These are phyloP conservation scores for Ganoderma lingzhi DNA, from an alignment of 1,284 basidiomycete species.

Conservation along the genomic window DNA sequence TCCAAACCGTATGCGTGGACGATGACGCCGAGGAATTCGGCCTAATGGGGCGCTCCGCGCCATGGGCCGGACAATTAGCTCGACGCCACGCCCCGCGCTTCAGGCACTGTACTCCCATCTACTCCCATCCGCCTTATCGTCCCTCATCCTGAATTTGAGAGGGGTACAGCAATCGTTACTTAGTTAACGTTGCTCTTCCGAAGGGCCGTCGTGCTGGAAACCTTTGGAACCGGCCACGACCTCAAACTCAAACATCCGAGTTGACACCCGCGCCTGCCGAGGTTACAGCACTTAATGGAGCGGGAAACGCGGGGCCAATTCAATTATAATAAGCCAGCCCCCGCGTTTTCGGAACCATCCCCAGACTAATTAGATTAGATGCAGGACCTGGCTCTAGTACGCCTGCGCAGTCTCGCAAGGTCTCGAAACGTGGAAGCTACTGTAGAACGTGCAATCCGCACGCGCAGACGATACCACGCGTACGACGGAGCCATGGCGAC, in stretches of 20 bases:
- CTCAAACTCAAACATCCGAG: neutral
- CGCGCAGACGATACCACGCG: neutral
- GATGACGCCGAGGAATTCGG: neutral
- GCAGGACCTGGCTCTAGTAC: neutral
- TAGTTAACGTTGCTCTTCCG: neutral
- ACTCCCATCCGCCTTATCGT: neutral
- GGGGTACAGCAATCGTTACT: too few species aligned
- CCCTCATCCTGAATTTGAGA: neutral
- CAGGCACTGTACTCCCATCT: neutral
- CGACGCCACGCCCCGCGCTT: conserved; percentile 4
- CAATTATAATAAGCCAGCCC: neutral
- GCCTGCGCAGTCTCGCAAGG: neutral
- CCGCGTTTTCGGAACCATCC: neutral
- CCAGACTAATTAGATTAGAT: too few species aligned
- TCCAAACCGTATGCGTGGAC: neutral
- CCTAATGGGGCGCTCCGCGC: neutral
- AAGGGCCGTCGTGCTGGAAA: neutral
- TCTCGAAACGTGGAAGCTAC: neutral
- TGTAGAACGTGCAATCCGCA: neutral
- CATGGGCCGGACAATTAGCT: neutral
- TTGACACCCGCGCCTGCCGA: neutral
- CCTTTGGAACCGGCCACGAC: neutral
- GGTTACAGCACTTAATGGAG: neutral
- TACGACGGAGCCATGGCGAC: neutral
- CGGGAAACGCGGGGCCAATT: conserved; percentile 3